Evolutionary conservation across 2,329 filamentous ascomycete genomes (phyloP).

Genomic region (Pseudopyrenochaeta lycopersici): DNA sequence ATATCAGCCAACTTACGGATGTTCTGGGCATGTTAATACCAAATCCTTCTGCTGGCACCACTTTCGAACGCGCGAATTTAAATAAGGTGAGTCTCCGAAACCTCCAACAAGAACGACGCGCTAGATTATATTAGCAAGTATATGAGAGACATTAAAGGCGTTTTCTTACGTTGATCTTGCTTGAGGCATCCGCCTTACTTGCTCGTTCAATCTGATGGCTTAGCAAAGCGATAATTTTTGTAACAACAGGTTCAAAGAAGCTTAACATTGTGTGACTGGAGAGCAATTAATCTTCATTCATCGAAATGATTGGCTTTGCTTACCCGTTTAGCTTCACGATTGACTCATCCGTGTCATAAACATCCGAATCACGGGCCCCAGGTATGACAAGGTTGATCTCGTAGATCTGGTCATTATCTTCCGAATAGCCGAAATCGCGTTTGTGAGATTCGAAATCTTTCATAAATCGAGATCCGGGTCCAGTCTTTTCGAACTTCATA

Average conservation of each 20-base stretch:
- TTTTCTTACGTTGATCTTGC: background rate
- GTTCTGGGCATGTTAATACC: background rate
- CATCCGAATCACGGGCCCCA: background rate
- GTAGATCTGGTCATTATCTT: background rate
- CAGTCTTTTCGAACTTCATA: conserved; percentile 30
- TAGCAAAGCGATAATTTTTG: background rate
- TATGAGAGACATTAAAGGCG: background rate
- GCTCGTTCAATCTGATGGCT: background rate
- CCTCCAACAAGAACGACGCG: conserved; percentile 1
- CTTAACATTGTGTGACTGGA: background rate
- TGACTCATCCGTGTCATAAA: background rate
- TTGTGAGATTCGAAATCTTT: conserved; percentile 45
- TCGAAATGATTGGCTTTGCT: background rate
- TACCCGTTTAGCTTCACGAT: background rate
- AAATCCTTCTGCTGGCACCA: background rate
- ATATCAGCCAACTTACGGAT: background rate
- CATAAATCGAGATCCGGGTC: conserved; percentile 47
- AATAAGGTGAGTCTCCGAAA: background rate
- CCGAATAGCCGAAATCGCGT: conserved; percentile 30
- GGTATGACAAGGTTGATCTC: background rate
- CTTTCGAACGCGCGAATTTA: background rate
- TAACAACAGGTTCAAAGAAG: background rate
- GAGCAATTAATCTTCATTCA: background rate
- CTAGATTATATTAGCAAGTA: background rate
- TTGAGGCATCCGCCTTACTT: background rate